phyloP scores from a whole-genome alignment of 192 early-diverging fungal genomes.

The Geranomyces michiganensis region DNA sequence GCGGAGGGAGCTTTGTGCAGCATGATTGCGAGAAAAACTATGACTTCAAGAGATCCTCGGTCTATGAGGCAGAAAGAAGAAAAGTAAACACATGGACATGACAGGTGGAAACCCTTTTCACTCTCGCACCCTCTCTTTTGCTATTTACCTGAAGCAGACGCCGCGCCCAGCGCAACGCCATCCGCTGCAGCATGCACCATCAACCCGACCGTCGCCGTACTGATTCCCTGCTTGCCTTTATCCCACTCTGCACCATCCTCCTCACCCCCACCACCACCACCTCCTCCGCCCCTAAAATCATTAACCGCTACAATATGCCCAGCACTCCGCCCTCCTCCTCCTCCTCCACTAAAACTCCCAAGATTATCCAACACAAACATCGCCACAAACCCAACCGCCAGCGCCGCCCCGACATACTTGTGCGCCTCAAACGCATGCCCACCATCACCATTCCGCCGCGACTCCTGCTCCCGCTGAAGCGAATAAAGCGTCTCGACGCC shows the following conservation, averaged over 20 bases:
- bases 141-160: conserved; percentile 60
- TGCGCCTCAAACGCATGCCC: conserved; percentile 40
- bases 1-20: conserved; percentile 95
- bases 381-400: conserved; percentile 80
- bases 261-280: too few relatives aligned
- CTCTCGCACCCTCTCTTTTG: background rate
- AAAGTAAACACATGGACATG: background rate
- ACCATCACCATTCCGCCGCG: background rate
- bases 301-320: conserved; percentile 34
- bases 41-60: conserved; percentile 49
- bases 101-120: too few relatives aligned
- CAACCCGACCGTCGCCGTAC: conserved; percentile 81
- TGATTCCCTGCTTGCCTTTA: background rate
- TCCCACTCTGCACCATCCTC: background rate
- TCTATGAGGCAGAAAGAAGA: background rate
- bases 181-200: conserved; percentile 96
- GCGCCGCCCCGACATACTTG: conserved; percentile 75
- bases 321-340: conserved; percentile 24
- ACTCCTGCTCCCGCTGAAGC: background rate
- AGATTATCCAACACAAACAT: conserved; percentile 90
- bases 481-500: conserved; percentile 86
- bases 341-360: conserved; percentile 26
- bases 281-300: conserved; percentile 34
- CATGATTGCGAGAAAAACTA: conserved; percentile 94
- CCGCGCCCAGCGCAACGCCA: conserved; percentile 91